Evolutionary conservation across 177 flowering plant genomes (phyloP), one percentile per base, ranked within the genome.

Genomic region (Vitis hybrid): DNA sequence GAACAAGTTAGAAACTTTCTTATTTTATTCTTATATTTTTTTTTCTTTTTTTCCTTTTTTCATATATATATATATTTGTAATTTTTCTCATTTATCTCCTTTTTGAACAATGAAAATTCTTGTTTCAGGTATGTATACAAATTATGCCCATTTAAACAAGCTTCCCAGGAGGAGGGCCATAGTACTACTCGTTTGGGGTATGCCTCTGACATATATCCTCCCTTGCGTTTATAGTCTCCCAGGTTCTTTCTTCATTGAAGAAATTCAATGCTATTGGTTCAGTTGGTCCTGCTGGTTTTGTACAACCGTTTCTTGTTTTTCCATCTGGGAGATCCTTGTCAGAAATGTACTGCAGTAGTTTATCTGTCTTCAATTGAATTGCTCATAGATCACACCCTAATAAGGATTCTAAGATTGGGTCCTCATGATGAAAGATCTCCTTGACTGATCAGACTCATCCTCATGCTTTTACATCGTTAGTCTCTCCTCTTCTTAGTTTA

Each of bases 71-170:
- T 22, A 19, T 2, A 16, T 5, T 53, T 67, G 18, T 26, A 22
- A 18, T 71, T 20, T 15, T 59, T 59, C 26, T 57, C 6, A 60
- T 15, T 55, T 51, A 22, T 52, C 55, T 70, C 48, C 19, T 22
- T 33, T 45, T 62, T 68, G 59, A 52, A 26, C 2, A 1, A 55
- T 18, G 51, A 18, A 69, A 60, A 48, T 67, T 55, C 49, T 64
- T 62, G 55, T 52, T 76, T 70, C 85, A 95, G 99, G 88, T 95
- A 95, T 79, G 86, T 86, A 59, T 96, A 96, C 86, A 96, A 93
- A 75, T 84, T 96, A n/a, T 95, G 99, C 70, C 97, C 99, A 53
- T 96, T 75, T 75, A 92, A 93, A 78, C 80, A 92, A 81, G 97
- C 99, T 78, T 82, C 97, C 72, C 99, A 96, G 77, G 84, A 70